Evolutionary conservation across 495 filamentous ascomycete genomes (phyloP).

Genomic region (Penicillium bialowiezense): DNA sequence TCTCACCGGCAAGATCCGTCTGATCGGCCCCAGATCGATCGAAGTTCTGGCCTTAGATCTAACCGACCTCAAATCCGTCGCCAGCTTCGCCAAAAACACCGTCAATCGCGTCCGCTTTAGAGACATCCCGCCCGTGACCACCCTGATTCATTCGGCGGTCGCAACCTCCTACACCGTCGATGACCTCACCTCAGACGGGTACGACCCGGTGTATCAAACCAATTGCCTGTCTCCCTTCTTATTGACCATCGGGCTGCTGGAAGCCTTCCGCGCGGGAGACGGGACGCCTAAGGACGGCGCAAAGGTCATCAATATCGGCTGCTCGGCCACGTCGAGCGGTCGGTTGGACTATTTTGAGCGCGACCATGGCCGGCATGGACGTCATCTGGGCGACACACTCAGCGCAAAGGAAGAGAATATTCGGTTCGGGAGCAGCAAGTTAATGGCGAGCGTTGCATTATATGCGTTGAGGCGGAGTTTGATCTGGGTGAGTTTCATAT

Average conservation of each 20-base stretch:
- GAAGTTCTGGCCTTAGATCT: conserved; percentile 36
- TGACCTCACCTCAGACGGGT: conserved; percentile 34
- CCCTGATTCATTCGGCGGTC: conserved; percentile 40
- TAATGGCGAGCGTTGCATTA: conserved; percentile 38
- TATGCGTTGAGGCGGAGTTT: conserved; percentile 43
- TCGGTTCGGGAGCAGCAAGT: conserved; percentile 42
- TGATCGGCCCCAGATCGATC: conserved; percentile 40
- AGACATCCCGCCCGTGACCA: conserved; percentile 37
- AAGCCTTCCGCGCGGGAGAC: conserved; percentile 39
- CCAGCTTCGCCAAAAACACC: conserved; percentile 30
- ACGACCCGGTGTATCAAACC: conserved; percentile 42
- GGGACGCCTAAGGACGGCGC: conserved; percentile 33
- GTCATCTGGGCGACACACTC: conserved; percentile 23
- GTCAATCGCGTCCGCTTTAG: conserved; percentile 35
- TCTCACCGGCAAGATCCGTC: conserved; percentile 28
- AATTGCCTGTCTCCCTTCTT: conserved; percentile 42
- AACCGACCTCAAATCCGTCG: conserved; percentile 33
- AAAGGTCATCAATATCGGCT: conserved; percentile 41
- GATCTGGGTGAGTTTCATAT: conserved; percentile 30
- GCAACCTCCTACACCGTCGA: conserved; percentile 35
- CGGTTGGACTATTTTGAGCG: conserved; percentile 37
- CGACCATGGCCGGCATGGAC: conserved; percentile 13
- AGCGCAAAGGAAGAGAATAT: conserved; percentile 32
- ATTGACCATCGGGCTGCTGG: conserved; percentile 39
- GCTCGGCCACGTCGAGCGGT: conserved; percentile 34